Evolutionary conservation across 495 filamentous ascomycete genomes (phyloP), one percentile per base, ranked within the genome.

Genomic region (Neurospora sp.): DNA sequence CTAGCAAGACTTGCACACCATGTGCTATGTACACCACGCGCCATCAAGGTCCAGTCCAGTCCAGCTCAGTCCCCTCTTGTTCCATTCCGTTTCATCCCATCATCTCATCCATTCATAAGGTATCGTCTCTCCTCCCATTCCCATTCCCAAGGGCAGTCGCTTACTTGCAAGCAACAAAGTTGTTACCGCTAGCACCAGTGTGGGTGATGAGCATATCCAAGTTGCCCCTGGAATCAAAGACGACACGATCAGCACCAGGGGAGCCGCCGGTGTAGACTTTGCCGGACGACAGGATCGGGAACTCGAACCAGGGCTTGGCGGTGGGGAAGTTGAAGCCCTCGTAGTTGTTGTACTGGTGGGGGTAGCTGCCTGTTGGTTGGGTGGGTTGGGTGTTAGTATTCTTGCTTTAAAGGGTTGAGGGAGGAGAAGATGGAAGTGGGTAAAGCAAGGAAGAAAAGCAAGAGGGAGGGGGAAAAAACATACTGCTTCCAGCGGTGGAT

Each of bases 341-440:
- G 79, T 89, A 89, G 86, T 93, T 84, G 78, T 92, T 87, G 84
- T 92, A 93, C 69, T 83, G 81, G 81, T 93, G 91, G 0, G 91
- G 91, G 79, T 93, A 93, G 74, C 80, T 75, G 78, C 86, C 82
- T 72, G 71, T 75, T 20, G 39, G 70, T 59, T 53, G 41, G 41
- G 39, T 40, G 39, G 39, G 39, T 40, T 40, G 12, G 9, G 40
- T 71, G 73, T 72, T 9, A 71, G 61, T 31, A 68, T 20, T 41
- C 40, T 16, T 45, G n/a, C 44, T 65, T 70, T 2, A 53, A 7
- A 71, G 14, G 14, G 14, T 42, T 42, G 40, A 16, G 14, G 40
- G 40, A 42, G 40, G 14, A 35, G 31, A 39, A 48, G 20, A n/a
- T 39, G 70, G 5, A 20, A 1, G 37, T 2, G 1, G 48, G 6